A percentile compares a stretch with the other conserved stretches of the same genome.
phyloP scores from a whole-genome alignment of 2,329 filamentous ascomycete species.

The Phoma sp. region DNA sequence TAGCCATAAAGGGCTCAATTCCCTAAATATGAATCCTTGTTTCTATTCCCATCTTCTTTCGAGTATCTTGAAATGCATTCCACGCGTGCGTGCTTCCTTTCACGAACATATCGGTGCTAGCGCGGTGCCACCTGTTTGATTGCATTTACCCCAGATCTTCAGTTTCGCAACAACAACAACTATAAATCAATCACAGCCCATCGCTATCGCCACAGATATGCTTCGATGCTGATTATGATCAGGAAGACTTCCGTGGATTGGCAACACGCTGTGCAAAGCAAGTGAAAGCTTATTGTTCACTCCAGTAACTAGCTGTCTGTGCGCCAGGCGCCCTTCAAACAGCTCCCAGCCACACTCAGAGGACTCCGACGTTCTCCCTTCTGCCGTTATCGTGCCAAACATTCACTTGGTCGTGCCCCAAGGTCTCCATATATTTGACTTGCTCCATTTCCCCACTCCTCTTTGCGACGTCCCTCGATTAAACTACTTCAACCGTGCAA shows the following conservation, averaged over 20 bases:
- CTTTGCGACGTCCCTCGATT: not conserved
- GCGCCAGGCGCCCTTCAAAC: slow-evolving; percentile 3
- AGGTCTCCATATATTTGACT: not conserved
- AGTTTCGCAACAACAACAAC: not conserved
- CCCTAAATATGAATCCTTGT: no score
- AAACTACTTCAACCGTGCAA: not conserved
- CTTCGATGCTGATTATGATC: not conserved
- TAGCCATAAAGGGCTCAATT: no score
- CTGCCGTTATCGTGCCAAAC: not conserved
- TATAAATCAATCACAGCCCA: not conserved
- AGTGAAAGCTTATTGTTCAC: slow-evolving; percentile 5
- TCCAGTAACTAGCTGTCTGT: not conserved
- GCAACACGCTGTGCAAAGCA: not conserved
- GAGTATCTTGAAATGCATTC: not conserved
- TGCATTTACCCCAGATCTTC: not conserved
- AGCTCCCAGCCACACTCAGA: not conserved
- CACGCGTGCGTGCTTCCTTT: slow-evolving; percentile 1
- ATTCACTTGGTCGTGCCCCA: not conserved
- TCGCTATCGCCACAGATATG: slow-evolving; percentile 2
- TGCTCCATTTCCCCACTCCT: not conserved
- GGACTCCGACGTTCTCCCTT: not conserved
- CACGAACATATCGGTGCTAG: slow-evolving; percentile 1
- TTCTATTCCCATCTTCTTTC: not conserved
- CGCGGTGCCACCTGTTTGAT: slow-evolving; percentile 12
- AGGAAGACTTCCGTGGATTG: not conserved